Conservation (phyloP, 768 basidiomycete genomes). For the Boletus reticuloceps region DNA sequence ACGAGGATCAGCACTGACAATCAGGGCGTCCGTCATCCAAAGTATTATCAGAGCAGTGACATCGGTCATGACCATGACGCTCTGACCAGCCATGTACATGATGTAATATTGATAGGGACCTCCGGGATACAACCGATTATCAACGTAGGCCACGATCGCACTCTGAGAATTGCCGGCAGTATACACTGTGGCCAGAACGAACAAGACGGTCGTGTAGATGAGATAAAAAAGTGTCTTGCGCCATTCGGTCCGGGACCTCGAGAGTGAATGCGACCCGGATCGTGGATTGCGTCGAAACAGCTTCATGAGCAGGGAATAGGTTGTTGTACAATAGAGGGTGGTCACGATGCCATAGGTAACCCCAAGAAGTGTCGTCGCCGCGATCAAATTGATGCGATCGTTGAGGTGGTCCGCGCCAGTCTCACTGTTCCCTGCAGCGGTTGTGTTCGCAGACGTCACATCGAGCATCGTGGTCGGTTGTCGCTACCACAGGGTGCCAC, state of each 20-base stretch:
- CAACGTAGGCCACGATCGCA: constrained; percentile 28
- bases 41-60: constrained; percentile 23
- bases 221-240: constrained; percentile 28
- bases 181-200: constrained; percentile 27
- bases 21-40: constrained; percentile 30
- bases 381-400: constrained; percentile 25
- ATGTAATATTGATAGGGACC: constrained; percentile 26
- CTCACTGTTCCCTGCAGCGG: constrained; percentile 1
- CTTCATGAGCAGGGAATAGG: constrained; percentile 19
- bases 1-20: constrained; percentile 16
- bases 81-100: constrained; percentile 24
- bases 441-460: constrained; percentile 8
- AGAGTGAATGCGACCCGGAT: constrained; percentile 1
- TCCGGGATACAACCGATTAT: constrained; percentile 27
- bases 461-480: constrained; percentile 3
- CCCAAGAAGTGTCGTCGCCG: constrained; percentile 24
- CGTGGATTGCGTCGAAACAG: constrained; percentile 8
- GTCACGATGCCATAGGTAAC: constrained; percentile 21
- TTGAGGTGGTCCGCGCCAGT: constrained; percentile 6
- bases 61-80: constrained; percentile 23
- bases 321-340: constrained; percentile 19
- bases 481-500: constrained; percentile 6
- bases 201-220: constrained; percentile 25
- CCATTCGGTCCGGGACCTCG: neutral
- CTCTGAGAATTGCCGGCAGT: constrained; percentile 28